A percentile compares a stretch with the other conserved stretches of the same genome.
Conservation (phyloP, 1,139 yeast genomes). For the Suhomyces bolitotheri region DNA sequence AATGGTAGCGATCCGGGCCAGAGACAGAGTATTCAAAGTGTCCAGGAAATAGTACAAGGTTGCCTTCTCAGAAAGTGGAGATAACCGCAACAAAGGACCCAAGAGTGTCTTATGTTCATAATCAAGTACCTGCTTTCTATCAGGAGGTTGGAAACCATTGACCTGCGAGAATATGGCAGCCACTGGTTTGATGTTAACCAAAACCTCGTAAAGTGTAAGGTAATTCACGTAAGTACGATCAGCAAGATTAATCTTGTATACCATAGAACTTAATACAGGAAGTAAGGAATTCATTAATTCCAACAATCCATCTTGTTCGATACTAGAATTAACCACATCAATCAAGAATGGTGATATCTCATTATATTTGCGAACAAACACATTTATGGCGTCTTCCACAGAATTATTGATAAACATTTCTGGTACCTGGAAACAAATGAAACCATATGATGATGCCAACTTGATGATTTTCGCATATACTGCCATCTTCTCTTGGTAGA, state of each 20-base stretch:
- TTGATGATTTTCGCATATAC: slow-evolving; percentile 53
- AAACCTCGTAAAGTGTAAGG: slow-evolving; percentile 55
- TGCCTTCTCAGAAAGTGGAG: slow-evolving; percentile 60
- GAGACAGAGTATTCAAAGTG: slow-evolving; percentile 36
- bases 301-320: slow-evolving; percentile 63
- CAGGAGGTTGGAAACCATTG: slow-evolving; percentile 53
- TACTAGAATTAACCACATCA: slow-evolving; percentile 58
- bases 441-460: slow-evolving; percentile 64
- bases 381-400: slow-evolving; percentile 27
- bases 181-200: slow-evolving; percentile 61
- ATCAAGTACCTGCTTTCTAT: slow-evolving; percentile 42
- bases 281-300: slow-evolving; percentile 62
- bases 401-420: slow-evolving; percentile 59
- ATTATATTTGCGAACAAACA: slow-evolving; percentile 29
- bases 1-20: slow-evolving; percentile 45
- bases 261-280: slow-evolving; percentile 42
- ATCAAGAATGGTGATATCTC: slow-evolving; percentile 54
- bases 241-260: slow-evolving; percentile 36
- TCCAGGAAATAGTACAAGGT: slow-evolving; percentile 50
- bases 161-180: slow-evolving; percentile 61
- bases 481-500: slow-evolving; percentile 36
- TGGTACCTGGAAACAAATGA: slow-evolving; percentile 67
- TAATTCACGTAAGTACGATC: slow-evolving; percentile 54
- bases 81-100: slow-evolving; percentile 75
- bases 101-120: slow-evolving; percentile 64